These are phyloP conservation scores for Exophiala sp. DNA, from an alignment of 2,329 filamentous ascomycete genomes.

Conservation along the genomic window DNA sequence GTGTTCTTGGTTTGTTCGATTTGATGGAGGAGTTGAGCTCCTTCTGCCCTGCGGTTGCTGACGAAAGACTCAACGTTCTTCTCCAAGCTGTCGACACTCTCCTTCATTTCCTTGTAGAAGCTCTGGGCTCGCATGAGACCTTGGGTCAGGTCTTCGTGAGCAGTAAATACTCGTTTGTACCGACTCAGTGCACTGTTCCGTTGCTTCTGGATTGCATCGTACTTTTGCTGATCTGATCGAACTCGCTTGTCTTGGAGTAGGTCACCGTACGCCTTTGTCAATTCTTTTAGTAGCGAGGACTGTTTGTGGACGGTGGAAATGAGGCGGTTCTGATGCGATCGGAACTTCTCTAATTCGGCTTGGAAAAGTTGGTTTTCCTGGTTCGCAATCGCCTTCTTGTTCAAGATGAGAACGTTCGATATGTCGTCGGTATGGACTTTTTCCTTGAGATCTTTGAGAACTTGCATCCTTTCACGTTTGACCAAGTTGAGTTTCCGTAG, in stretches of 20 bases:
- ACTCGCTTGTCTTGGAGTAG: conserved; percentile 93
- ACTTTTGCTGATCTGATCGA: conserved; percentile 89
- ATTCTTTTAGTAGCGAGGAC: conserved; percentile 86
- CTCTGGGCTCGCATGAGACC: conserved; percentile 83
- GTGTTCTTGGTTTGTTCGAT: conserved; percentile 77
- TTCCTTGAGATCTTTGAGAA: conserved; percentile 94
- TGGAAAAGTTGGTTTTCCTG: conserved; percentile 92
- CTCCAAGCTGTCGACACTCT: conserved; percentile 84
- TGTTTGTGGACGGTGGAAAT: conserved; percentile 96
- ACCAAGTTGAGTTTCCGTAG: conserved; percentile 87
- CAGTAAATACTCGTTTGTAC: conserved; percentile 88
- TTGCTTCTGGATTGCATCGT: conserved; percentile 82
- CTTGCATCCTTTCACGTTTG: conserved; percentile 85
- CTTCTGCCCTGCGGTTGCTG: conserved; percentile 87
- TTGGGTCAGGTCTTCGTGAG: conserved; percentile 83
- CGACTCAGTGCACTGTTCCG: conserved; percentile 74
- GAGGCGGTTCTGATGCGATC: conserved; percentile 85
- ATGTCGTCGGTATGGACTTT: conserved; percentile 95
- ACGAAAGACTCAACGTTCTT: conserved; percentile 98
- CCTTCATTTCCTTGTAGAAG: conserved; percentile 94
- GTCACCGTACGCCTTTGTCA: conserved; percentile 80
- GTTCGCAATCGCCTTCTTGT: conserved; percentile 93
- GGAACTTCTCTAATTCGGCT: conserved; percentile 94
- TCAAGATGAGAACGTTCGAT: conserved; percentile 91
- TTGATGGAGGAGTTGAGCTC: conserved; percentile 79